A percentile compares a stretch with the other conserved stretches of the same genome.
Conservation (phyloP, 1,284 basidiomycete species). For the Ganoderma resinaceum region DNA sequence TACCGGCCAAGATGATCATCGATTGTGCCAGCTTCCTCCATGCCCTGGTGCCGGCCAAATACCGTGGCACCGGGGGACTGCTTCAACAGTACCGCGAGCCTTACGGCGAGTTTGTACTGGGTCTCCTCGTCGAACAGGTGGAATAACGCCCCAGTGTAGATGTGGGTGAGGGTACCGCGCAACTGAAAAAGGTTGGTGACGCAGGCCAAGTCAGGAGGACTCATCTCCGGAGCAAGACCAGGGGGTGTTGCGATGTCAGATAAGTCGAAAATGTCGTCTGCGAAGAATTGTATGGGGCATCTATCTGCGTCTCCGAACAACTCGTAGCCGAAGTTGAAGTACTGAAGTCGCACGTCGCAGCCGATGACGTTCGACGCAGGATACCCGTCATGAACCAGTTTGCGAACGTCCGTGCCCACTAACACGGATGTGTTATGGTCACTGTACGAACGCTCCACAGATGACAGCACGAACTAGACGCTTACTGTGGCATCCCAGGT, state of each 20-base stretch:
- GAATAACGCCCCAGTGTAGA: conserved; percentile 44
- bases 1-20: conserved; percentile 41
- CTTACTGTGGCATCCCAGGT: conserved; percentile 47
- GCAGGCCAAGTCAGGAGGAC: conserved; percentile 9
- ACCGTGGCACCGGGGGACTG: conserved; percentile 34
- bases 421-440: not conserved
- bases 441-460: not conserved
- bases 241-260: not conserved
- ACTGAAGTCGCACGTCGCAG: conserved; percentile 42
- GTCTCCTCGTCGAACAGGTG: conserved; percentile 46
- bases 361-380: conserved; percentile 39
- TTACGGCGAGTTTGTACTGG: conserved; percentile 42
- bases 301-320: conserved; percentile 36
- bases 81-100: conserved; percentile 39
- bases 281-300: conserved; percentile 41
- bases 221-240: not conserved
- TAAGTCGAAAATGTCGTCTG: conserved; percentile 42
- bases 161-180: conserved; percentile 34
- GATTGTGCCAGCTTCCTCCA: conserved; percentile 37
- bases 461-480: not conserved
- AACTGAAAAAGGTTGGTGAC: conserved; percentile 33
- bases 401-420: conserved; percentile 47
- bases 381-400: conserved; percentile 43
- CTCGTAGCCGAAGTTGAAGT: conserved; percentile 41
- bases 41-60: conserved; percentile 43